A percentile compares a stretch with the other conserved stretches of the same genome.
These are phyloP conservation scores for Adiantum capillusveneris DNA, from an alignment of 75 land plant genomes.

Conservation along the genomic window DNA sequence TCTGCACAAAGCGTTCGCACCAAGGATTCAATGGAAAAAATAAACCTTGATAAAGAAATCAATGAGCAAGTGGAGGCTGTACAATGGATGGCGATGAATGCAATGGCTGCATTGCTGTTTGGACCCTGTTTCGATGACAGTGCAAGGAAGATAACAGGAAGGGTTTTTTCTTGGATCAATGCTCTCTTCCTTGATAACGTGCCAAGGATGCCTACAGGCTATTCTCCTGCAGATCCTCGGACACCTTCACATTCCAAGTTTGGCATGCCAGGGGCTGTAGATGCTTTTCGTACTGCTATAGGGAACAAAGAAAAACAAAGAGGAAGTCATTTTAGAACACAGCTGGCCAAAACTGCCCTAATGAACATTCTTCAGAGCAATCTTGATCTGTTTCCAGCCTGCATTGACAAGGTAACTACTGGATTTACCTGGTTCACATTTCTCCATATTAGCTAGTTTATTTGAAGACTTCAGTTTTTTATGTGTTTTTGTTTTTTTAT, in stretches of 20 bases:
- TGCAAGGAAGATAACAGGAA: conserved; percentile 92
- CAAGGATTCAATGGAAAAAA: conserved; percentile 83
- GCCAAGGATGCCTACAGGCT: conserved; percentile 69
- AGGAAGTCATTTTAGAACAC: conserved; percentile 63
- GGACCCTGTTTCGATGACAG: conserved; percentile 98
- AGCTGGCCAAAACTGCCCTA: conserved; percentile 83
- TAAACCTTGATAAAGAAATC: conserved; percentile 89
- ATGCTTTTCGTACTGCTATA: conserved; percentile 27
- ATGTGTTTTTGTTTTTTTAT: not conserved
- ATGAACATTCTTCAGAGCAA: conserved; percentile 95
- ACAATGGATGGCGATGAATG: conserved; percentile 97
- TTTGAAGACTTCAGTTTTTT: not conserved
- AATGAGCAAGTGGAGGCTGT: conserved; percentile 91
- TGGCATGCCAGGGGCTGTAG: conserved; percentile 43
- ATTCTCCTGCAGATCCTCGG: conserved; percentile 93
- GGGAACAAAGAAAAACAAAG: conserved; percentile 72
- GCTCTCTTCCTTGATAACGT: conserved; percentile 70
- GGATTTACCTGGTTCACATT: not conserved
- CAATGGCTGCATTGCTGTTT: conserved; percentile 93
- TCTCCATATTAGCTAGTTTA: too few relatives aligned
- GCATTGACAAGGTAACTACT: conserved; percentile 82
- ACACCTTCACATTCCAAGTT: conserved; percentile 83
- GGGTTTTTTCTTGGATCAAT: conserved; percentile 90
- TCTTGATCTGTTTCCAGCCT: conserved; percentile 92
- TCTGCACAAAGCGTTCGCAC: conserved; percentile 62